phyloP scores from a whole-genome alignment of 805 yeast genomes.

The Clavispora fructus region DNA sequence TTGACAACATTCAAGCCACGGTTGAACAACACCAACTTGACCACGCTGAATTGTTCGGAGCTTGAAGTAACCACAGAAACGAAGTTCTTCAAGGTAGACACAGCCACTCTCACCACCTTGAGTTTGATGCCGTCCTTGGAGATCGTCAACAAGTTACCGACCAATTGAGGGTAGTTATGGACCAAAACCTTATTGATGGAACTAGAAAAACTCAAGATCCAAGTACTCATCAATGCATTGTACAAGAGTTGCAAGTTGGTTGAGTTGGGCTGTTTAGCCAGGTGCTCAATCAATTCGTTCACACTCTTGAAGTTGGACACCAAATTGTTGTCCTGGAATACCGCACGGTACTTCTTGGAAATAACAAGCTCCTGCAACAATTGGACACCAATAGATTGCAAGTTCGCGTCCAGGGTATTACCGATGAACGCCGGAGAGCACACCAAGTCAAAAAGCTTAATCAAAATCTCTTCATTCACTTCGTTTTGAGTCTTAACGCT shows the following conservation, averaged over 20 bases:
- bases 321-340: conserved; percentile 38
- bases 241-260: conserved; percentile 77
- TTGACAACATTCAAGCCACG: conserved; percentile 67
- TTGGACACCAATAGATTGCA: conserved; percentile 59
- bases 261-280: conserved; percentile 32
- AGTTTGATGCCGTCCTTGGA: conserved; percentile 85
- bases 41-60: conserved; percentile 39
- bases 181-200: conserved; percentile 43
- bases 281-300: conserved; percentile 22
- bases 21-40: conserved; percentile 68
- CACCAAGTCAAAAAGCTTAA: conserved; percentile 34
- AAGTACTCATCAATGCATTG: conserved; percentile 66
- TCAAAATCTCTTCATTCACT: conserved; percentile 35
- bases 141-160: conserved; percentile 48
- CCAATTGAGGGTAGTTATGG: conserved; percentile 49
- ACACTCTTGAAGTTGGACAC: conserved; percentile 30
- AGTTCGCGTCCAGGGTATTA: conserved; percentile 34
- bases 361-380: conserved; percentile 57
- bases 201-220: conserved; percentile 81
- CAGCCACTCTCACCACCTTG: conserved; percentile 80
- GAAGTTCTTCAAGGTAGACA: conserved; percentile 66
- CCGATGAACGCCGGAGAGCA: conserved; percentile 26
- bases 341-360: conserved; percentile 46
- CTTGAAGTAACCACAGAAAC: conserved; percentile 29
- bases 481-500: conserved; percentile 16